Evolutionary conservation across 1,139 yeast genomes (phyloP).

Genomic region (Geotrichum aggregatum): DNA sequence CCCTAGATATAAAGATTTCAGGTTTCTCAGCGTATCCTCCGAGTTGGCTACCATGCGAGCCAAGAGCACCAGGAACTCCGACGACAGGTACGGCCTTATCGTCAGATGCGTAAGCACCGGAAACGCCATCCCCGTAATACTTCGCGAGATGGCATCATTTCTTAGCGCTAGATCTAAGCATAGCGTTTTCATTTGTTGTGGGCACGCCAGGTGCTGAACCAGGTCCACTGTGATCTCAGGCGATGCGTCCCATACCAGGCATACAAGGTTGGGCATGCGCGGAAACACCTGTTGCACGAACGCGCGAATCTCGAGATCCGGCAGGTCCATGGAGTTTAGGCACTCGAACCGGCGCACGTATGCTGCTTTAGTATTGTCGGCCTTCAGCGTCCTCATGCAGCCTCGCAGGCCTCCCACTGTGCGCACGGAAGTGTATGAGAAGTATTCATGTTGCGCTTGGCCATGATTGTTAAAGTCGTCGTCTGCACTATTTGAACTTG

Average conservation of each 20-base stretch:
- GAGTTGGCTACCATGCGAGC: conserved; percentile 26
- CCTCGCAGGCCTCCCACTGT: conserved; percentile 30
- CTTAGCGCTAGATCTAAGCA: conserved; percentile 26
- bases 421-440: conserved; percentile 27
- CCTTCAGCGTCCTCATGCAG: conserved; percentile 25
- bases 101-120: conserved; percentile 24
- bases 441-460: not conserved
- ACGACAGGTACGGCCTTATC: conserved; percentile 25
- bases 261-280: conserved; percentile 23
- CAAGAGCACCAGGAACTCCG: conserved; percentile 22
- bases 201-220: conserved; percentile 19
- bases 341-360: conserved; percentile 27
- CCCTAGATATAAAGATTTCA: conserved; percentile 24
- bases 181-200: conserved; percentile 21
- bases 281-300: conserved; percentile 24
- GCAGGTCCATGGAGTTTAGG: conserved; percentile 26
- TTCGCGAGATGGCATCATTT: conserved; percentile 21
- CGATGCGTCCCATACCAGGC: conserved; percentile 27
- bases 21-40: conserved; percentile 17
- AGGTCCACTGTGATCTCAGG: conserved; percentile 29
- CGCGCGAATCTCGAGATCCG: conserved; percentile 27
- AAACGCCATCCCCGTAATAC: conserved; percentile 21
- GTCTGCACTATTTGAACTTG: not conserved
- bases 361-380: conserved; percentile 19
- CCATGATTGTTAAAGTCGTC: not conserved